Evolutionary conservation across 1,139 yeast species (phyloP).

Genomic region (Meyerozyma smithsonii): DNA sequence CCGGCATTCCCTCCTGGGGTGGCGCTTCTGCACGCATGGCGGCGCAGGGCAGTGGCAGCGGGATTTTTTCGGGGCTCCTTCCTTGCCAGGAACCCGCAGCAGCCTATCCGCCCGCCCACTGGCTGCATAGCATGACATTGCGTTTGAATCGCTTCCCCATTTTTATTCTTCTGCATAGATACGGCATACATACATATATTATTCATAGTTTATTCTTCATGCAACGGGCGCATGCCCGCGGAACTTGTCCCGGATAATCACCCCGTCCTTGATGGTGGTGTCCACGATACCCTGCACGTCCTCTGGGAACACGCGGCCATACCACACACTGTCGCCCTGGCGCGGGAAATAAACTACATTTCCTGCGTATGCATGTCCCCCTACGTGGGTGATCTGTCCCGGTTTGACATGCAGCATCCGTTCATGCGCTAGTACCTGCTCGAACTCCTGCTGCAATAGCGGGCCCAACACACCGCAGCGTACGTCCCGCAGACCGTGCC

Average conservation of each 20-base stretch:
- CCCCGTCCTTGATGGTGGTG: constrained; percentile 45
- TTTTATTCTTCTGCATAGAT: background rate
- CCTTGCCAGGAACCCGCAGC: too few relatives aligned
- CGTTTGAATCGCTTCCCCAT: background rate
- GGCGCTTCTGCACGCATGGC: too few relatives aligned
- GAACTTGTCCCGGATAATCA: constrained; percentile 49
- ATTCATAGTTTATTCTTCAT: background rate
- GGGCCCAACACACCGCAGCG: constrained; percentile 70
- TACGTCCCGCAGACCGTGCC: constrained; percentile 57
- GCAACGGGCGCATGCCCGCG: constrained; percentile 32
- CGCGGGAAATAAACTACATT: constrained; percentile 54
- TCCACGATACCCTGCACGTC: constrained; percentile 61
- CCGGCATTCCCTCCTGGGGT: too few relatives aligned
- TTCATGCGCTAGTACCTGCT: constrained; percentile 30
- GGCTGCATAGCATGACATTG: constrained; percentile 2
- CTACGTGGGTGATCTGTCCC: constrained; percentile 63
- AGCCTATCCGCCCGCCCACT: too few relatives aligned
- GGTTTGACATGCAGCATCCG: constrained; percentile 30
- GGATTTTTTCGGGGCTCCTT: too few relatives aligned
- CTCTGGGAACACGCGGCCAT: constrained; percentile 63
- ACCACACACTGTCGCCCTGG: constrained; percentile 53
- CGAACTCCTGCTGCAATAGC: constrained; percentile 46
- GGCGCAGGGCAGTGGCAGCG: too few relatives aligned
- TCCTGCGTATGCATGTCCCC: constrained; percentile 80
- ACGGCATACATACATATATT: background rate